A percentile compares a stretch with the other conserved stretches of the same genome.
phyloP scores from a whole-genome alignment of 2,329 filamentous ascomycete genomes.

The Penicillium polonicum region DNA sequence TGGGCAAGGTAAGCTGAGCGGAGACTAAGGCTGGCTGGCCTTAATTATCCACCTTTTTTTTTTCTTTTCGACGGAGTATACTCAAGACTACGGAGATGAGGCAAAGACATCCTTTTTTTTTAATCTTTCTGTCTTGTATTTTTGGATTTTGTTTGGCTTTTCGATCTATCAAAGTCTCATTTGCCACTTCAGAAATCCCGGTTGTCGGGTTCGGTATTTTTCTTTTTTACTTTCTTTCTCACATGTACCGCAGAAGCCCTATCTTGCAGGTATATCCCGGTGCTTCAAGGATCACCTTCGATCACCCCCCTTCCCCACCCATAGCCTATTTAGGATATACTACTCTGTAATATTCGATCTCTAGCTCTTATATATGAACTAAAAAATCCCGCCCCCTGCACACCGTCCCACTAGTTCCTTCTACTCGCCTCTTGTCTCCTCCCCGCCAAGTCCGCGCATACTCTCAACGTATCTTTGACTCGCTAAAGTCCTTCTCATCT shows the following conservation, averaged over 20 bases:
- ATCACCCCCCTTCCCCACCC: background rate
- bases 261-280: background rate
- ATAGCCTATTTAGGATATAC: background rate
- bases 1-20: background rate
- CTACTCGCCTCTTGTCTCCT: conserved; percentile 1
- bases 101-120: background rate
- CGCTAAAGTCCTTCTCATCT: background rate
- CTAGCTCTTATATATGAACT: background rate
- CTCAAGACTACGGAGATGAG: too few relatives aligned
- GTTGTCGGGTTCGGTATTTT: background rate
- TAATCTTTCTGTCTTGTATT: background rate
- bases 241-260: background rate
- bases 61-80: too few relatives aligned
- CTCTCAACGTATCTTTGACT: background rate
- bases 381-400: background rate
- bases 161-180: conserved; percentile 14
- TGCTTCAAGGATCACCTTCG: background rate
- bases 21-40: conserved; percentile 4
- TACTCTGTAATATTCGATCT: background rate
- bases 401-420: conserved; percentile 1
- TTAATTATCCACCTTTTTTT: background rate
- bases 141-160: conserved; percentile 13
- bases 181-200: background rate
- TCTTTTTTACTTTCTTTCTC: background rate
- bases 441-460: background rate